A percentile compares a stretch with the other conserved stretches of the same genome.
Evolutionary conservation across 306 rosid genomes (phyloP).

Genomic region (Heteromeles arbutifolia): DNA sequence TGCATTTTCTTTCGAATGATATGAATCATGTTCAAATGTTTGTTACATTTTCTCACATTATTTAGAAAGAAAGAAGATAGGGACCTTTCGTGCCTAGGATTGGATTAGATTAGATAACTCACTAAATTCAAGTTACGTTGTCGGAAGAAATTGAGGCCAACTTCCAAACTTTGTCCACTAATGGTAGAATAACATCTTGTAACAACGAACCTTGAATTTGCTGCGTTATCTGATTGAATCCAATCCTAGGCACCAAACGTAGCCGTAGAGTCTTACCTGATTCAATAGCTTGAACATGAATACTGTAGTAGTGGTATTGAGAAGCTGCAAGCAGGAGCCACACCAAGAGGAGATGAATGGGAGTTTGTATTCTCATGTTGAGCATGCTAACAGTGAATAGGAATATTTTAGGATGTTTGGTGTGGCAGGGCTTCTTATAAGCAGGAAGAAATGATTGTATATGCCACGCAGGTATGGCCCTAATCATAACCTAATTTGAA

Average conservation of each 20-base stretch:
- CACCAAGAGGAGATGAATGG: conserved; percentile 36
- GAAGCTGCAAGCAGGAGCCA: conserved; percentile 53
- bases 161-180: not conserved
- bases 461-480: conserved; percentile 4
- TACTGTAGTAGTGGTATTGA: conserved; percentile 24
- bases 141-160: not conserved
- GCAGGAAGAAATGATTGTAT: conserved; percentile 21
- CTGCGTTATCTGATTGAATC: not conserved
- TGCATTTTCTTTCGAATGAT: not conserved
- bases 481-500: conserved; percentile 51
- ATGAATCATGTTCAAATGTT: not conserved
- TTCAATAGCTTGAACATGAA: conserved; percentile 31
- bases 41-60: not conserved
- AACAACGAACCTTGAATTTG: not conserved
- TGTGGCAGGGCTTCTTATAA: conserved; percentile 17
- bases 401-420: conserved; percentile 1
- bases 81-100: not conserved
- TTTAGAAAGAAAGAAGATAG: conserved; percentile 2
- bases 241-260: not conserved
- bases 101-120: not conserved
- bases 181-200: not conserved
- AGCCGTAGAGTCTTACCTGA: conserved; percentile 37
- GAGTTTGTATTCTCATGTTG: conserved; percentile 47
- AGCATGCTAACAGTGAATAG: conserved; percentile 23
- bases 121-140: not conserved